Evolutionary conservation across 768 basidiomycete genomes (phyloP).

Genomic region (Termitomyces sp.): DNA sequence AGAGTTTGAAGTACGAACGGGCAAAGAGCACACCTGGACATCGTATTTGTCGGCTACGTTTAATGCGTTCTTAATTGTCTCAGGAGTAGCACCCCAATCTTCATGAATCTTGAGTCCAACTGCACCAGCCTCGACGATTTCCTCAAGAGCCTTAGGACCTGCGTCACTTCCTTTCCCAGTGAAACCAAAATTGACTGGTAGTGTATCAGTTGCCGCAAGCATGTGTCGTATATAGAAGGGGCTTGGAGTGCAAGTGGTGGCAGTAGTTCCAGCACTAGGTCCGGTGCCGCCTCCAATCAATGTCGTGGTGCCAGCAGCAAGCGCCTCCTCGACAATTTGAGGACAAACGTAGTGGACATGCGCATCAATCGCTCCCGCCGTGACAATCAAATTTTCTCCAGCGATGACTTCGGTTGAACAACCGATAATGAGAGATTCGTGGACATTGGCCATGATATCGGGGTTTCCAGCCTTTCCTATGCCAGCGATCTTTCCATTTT

Average conservation of each 20-base stretch:
- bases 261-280: constrained; percentile 83
- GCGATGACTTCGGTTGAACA: constrained; percentile 95
- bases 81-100: constrained; percentile 94
- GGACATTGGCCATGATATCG: constrained; percentile 82
- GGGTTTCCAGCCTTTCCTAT: constrained; percentile 99
- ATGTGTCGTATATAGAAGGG: constrained; percentile 88
- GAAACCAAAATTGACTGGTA: constrained; percentile 91
- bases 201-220: constrained; percentile 86
- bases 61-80: constrained; percentile 71
- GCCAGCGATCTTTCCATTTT: constrained; percentile 73
- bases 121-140: constrained; percentile 17
- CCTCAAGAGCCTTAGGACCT: constrained; percentile 58
- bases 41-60: constrained; percentile 88
- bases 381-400: constrained; percentile 91
- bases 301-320: constrained; percentile 83
- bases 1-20: neutral
- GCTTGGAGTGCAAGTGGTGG: constrained; percentile 93
- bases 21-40: constrained; percentile 63
- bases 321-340: constrained; percentile 84
- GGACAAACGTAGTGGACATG: constrained; percentile 97
- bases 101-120: constrained; percentile 91
- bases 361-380: constrained; percentile 88
- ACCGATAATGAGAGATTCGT: constrained; percentile 72
- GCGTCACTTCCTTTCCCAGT: constrained; percentile 98
- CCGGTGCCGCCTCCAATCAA: constrained; percentile 97